Conservation (phyloP, 139 green algal genomes). For the Closterium sp. region DNA sequence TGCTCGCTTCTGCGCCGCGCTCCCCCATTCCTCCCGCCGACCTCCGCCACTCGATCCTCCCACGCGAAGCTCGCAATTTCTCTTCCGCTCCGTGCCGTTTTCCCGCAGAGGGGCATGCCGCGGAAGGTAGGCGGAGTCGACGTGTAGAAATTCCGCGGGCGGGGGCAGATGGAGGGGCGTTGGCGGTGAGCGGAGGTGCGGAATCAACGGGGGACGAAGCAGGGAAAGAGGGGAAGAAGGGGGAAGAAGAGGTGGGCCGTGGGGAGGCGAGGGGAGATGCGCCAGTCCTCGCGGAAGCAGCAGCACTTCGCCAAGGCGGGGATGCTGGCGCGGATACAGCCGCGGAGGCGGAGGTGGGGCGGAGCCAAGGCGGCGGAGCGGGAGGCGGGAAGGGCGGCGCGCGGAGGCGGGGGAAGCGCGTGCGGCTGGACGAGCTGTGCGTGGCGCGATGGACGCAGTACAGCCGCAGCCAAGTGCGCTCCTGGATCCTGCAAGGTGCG, state of each 20-base stretch:
- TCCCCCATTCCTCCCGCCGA: background rate
- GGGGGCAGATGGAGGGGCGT: background rate
- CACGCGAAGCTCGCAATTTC: background rate
- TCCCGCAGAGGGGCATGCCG: background rate
- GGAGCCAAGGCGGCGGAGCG: background rate
- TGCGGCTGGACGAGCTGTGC: conserved; percentile 80
- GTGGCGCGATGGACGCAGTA: conserved; percentile 71
- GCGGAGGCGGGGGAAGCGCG: background rate
- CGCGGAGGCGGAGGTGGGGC: background rate
- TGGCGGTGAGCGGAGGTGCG: background rate
- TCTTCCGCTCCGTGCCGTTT: no score
- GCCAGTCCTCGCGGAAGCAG: background rate
- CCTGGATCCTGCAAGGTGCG: conserved; percentile 78
- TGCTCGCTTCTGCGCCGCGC: background rate
- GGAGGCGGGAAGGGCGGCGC: background rate
- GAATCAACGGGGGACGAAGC: background rate
- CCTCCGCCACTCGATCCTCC: background rate
- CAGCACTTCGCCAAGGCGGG: background rate
- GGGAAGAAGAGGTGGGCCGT: background rate
- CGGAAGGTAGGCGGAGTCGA: background rate
- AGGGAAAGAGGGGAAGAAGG: background rate
- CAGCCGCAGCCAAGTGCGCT: conserved; percentile 80
- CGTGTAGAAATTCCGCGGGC: background rate
- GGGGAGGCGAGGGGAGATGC: background rate
- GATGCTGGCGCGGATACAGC: background rate